phyloP scores from a whole-genome alignment of 495 filamentous ascomycete species.

The Recurvomyces mirabilis region DNA sequence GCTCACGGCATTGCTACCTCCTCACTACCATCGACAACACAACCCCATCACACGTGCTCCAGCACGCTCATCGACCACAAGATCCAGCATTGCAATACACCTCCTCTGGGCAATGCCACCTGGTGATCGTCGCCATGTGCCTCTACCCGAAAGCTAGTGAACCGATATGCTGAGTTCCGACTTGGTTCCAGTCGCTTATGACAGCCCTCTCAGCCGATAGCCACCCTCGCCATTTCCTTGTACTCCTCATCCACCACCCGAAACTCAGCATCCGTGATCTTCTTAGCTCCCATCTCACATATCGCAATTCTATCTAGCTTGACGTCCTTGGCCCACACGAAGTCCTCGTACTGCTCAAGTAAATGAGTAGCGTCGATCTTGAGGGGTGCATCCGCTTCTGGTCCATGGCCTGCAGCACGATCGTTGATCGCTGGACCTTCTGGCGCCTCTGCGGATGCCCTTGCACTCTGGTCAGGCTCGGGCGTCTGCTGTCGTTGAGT shows the following conservation, averaged over 20 bases:
- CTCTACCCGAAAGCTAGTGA: too few species aligned
- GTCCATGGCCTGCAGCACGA: constrained; percentile 21
- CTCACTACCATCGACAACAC: too few species aligned
- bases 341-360: constrained; percentile 27
- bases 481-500: not conserved
- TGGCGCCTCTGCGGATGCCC: not conserved
- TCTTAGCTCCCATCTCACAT: constrained; percentile 35
- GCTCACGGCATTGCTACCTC: too few species aligned
- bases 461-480: not conserved
- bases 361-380: constrained; percentile 29
- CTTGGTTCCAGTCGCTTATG: too few species aligned
- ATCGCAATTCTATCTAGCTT: constrained; percentile 29
- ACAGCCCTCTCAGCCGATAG: too few species aligned
- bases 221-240: constrained; percentile 24
- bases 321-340: constrained; percentile 30
- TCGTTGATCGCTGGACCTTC: not conserved
- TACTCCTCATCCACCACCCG: constrained; percentile 29
- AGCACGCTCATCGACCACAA: too few species aligned
- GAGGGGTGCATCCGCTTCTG: constrained; percentile 23
- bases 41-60: too few species aligned
- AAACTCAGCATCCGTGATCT: constrained; percentile 24
- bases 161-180: too few species aligned
- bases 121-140: too few species aligned
- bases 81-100: too few species aligned
- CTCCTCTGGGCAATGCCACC: too few species aligned